Evolutionary conservation across 1,139 yeast species (phyloP), one percentile per base, ranked within the genome.

Genomic region (Saccharomycopsis hybrid): DNA sequence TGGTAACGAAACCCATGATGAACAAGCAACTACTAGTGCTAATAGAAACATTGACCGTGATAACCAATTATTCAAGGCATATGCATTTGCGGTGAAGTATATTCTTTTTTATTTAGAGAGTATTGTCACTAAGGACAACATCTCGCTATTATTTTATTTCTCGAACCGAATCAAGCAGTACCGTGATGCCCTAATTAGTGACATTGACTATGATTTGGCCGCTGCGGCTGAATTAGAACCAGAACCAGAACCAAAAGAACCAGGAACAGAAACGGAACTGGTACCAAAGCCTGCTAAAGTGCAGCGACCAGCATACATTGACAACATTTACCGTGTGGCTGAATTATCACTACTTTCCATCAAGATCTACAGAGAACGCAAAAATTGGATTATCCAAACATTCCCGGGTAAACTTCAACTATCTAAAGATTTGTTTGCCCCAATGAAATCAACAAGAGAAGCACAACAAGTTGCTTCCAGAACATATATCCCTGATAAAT

Each of bases 131-230:
- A 73, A 76, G 41, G 85, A 82, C 30, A 89, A 87, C 58, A 71
- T 85, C 31, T 83, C 94, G 1, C 65, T 88, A 54, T 62, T 89
- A 4, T 88, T 80, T 61, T 88, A 89, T 62, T 69, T 87, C 48
- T 81, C 94, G 0, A 85, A 87, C 55, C 72, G 95, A 47, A 76
- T 88, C 31, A 89, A 88, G 62, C 95, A 88, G 61, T 85, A 82
- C 58, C 71, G 81, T 52, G 96, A 87, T 66, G 72, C 71, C 1
- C 61, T 71, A 1, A 57, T 74, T n/a, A 68, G 68, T 30, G 66
- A 71, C 11, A 76, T 69, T 49, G 71, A 66, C 36, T 78, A 69
- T 50, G 70, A 65, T 25, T 24, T 45, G 28, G n/a, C n/a, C n/a
- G n/a, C n/a, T n/a, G n/a, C n/a, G n/a, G n/a, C n/a, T n/a, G 25